Evolutionary conservation across 2,329 filamentous ascomycete genomes (phyloP).

Genomic region (Aspergillus sojae): DNA sequence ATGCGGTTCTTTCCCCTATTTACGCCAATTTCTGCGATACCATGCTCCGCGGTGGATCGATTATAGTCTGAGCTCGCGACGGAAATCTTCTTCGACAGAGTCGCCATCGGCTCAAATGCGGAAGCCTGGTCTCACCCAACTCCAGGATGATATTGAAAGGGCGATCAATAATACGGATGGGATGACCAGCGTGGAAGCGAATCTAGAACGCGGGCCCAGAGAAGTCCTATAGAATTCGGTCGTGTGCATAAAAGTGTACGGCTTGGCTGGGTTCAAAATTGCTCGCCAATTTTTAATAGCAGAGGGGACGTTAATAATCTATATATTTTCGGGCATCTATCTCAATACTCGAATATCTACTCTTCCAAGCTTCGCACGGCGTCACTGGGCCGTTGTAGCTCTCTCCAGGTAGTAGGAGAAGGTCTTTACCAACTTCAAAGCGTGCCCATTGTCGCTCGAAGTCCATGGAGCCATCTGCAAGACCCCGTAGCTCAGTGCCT

Average conservation of each 20-base stretch:
- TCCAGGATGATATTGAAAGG: not conserved
- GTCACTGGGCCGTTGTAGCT: not conserved
- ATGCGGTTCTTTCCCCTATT: not conserved
- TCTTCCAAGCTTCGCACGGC: not conserved
- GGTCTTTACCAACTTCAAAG: not conserved
- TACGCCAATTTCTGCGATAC: slow-evolving; percentile 3
- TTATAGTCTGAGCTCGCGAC: not conserved
- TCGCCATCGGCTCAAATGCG: not conserved
- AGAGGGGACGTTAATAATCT: not conserved
- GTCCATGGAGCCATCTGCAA: slow-evolving; percentile 38
- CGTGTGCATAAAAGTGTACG: not conserved
- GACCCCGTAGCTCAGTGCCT: slow-evolving; percentile 32
- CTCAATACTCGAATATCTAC: not conserved
- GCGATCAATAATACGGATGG: not conserved
- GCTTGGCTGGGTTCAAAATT: not conserved
- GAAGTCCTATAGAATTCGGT: not conserved
- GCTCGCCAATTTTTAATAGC: not conserved
- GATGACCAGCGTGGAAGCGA: not conserved
- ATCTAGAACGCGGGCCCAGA: not conserved
- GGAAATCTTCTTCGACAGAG: not conserved
- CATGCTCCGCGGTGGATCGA: slow-evolving; percentile 2
- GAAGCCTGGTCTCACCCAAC: not conserved
- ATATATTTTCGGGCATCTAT: not conserved
- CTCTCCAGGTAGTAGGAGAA: not conserved
- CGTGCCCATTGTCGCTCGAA: slow-evolving; percentile 23